phyloP scores from a whole-genome alignment of 1,139 yeast species.

The Scheffersomyces illinoinensis region DNA sequence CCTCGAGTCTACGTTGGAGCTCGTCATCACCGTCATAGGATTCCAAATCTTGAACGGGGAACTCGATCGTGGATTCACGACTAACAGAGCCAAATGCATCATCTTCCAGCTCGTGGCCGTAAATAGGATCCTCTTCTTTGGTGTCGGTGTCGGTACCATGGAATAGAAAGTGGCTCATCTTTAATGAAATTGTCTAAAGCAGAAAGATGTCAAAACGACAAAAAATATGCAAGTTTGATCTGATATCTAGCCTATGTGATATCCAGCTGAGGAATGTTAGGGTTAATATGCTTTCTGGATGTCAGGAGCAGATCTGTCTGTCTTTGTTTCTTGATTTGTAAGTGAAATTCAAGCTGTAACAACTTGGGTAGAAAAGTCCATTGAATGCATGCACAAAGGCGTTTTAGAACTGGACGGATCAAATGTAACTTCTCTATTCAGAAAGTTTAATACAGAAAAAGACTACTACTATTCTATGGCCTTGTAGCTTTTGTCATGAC shows the following conservation, averaged over 20 bases:
- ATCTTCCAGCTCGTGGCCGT: background rate
- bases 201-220: background rate
- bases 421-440: background rate
- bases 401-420: background rate
- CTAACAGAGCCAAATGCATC: background rate
- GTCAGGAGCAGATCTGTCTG: background rate
- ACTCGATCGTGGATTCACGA: background rate
- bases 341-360: background rate
- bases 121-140: background rate
- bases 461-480: background rate
- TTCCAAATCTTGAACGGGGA: background rate
- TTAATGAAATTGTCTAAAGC: background rate
- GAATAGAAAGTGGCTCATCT: conserved; percentile 27
- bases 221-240: too few relatives aligned
- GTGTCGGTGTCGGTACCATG: conserved; percentile 16
- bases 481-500: background rate
- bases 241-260: background rate
- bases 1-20: background rate
- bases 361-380: background rate
- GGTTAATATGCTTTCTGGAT: background rate
- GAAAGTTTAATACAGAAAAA: background rate
- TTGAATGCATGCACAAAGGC: background rate
- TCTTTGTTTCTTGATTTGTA: background rate
- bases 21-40: conserved; percentile 7
- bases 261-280: background rate